Percentiles rank a stretch among this genome's conserved stretches.
Conservation (phyloP, 2,329 filamentous ascomycete genomes). For the Dothideomycetes sp. region DNA sequence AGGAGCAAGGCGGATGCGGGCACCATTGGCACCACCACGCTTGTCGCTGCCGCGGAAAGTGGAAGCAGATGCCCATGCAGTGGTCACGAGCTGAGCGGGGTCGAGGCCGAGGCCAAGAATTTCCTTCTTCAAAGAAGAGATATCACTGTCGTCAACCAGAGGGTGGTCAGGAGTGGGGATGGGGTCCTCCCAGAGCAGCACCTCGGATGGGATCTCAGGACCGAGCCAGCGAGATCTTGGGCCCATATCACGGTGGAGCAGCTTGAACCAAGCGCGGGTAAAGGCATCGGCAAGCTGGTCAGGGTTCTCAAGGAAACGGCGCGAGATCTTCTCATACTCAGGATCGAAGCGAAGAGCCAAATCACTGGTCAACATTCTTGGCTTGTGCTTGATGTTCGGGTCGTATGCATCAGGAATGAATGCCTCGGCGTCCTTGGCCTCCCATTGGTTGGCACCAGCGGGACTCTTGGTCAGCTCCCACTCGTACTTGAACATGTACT, state of each 20-base stretch:
- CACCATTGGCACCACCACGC: conserved; percentile 73
- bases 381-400: conserved; percentile 57
- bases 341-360: conserved; percentile 62
- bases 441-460: conserved; percentile 67
- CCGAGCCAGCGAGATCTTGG: conserved; percentile 61
- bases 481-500: conserved; percentile 67
- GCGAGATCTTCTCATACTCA: conserved; percentile 63
- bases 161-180: conserved; percentile 49
- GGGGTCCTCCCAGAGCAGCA: conserved; percentile 65
- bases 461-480: conserved; percentile 69
- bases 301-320: conserved; percentile 57
- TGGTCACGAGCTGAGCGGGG: conserved; percentile 50
- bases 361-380: conserved; percentile 70
- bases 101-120: conserved; percentile 54
- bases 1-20: conserved; percentile 62
- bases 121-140: conserved; percentile 55
- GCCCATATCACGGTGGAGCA: conserved; percentile 70
- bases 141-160: conserved; percentile 51
- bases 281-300: conserved; percentile 60
- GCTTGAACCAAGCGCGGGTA: conserved; percentile 70
- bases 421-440: conserved; percentile 54
- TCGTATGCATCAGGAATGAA: conserved; percentile 65
- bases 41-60: conserved; percentile 68
- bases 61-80: conserved; percentile 59
- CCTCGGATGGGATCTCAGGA: conserved; percentile 61